Evolutionary conservation across 768 basidiomycete genomes (phyloP), one percentile per base, ranked within the genome.

Genomic region (Crassisporium funariophilum): DNA sequence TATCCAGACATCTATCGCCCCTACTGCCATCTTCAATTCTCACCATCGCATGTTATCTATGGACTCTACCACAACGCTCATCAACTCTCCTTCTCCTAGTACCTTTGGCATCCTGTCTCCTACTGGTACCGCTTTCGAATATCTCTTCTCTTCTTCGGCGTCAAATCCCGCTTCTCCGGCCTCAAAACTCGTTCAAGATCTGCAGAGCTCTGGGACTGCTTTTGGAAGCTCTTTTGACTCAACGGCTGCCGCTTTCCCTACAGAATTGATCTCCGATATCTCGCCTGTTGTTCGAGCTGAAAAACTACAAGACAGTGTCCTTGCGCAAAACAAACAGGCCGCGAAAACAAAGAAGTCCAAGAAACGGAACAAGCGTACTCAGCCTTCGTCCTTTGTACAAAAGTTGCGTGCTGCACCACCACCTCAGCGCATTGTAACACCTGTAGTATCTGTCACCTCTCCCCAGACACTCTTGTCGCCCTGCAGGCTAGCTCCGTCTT

Each of bases 281-380:
- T 70, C 67, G 27, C 67, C 68, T 20, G 57, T 67, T 35, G 50
- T 65, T 39, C 62, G 65, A 25, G 59, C 58, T 15, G 47, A 48
- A 24, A 53, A 50, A 19, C 27, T 44, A 3, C 45, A 35, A 29
- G 34, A 37, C 16, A 38, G 17, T 39, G 43, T 22, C 13, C 39
- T 39, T 36, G 29, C 36, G 10, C 39, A 19, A 16, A 24, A 47
- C 12, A 27, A 25, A 10, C 35, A 17, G 10, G 22, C 8, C 15
- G 6, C 38, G 1, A 39, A 40, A 12, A 23, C 35, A 36, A 57
- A 50, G 46, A 45, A 38, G 15, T 50, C 42, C 23, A 53, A 31
- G 13, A 39, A 23, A 11, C 47, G 47, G 4, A 40, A 22, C 27
- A 55, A 46, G 29, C 40, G 41, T 24, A 10, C 24, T n/a, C 45